Evolutionary conservation across 768 basidiomycete species (phyloP).

Genomic region (Ephemerocybe angulata): DNA sequence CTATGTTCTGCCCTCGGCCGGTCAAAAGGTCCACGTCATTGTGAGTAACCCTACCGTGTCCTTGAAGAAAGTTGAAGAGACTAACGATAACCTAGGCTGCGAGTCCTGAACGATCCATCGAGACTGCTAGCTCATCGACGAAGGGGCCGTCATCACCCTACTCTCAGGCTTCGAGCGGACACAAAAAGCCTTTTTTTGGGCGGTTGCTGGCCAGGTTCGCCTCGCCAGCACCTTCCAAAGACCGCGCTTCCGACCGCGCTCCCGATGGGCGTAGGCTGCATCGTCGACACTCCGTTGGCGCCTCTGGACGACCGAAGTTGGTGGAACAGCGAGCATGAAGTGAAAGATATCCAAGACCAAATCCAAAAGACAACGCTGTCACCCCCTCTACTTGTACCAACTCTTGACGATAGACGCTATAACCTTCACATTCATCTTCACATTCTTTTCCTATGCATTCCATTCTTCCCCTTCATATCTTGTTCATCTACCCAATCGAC

Average conservation of each 20-base stretch:
- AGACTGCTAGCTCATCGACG: slow-evolving; percentile 56
- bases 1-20: slow-evolving; percentile 65
- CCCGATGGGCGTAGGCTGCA: slow-evolving; percentile 35
- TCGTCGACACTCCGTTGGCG: slow-evolving; percentile 50
- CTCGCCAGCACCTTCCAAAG: slow-evolving; percentile 34
- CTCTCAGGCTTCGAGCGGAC: slow-evolving; percentile 25
- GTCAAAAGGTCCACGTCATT: slow-evolving; percentile 73
- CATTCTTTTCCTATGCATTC: not conserved
- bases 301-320: slow-evolving; percentile 16
- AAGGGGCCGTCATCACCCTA: slow-evolving; percentile 53
- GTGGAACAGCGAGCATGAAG: slow-evolving; percentile 7
- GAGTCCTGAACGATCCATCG: slow-evolving; percentile 48
- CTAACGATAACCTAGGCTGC: slow-evolving; percentile 28
- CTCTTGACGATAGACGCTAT: not conserved
- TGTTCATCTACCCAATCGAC: not conserved
- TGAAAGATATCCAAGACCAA: slow-evolving; percentile 10
- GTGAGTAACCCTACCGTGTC: slow-evolving; percentile 41
- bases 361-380: not conserved
- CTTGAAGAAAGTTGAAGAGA: slow-evolving; percentile 15
- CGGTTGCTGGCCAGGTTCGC: slow-evolving; percentile 54
- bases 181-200: slow-evolving; percentile 59
- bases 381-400: slow-evolving; percentile 4
- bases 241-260: slow-evolving; percentile 18
- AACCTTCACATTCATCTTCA: slow-evolving; percentile 2
- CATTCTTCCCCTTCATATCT: slow-evolving; percentile 1